Evolutionary conservation across 2,329 filamentous ascomycete species (phyloP).

Genomic region (Penicillium digitatum): DNA sequence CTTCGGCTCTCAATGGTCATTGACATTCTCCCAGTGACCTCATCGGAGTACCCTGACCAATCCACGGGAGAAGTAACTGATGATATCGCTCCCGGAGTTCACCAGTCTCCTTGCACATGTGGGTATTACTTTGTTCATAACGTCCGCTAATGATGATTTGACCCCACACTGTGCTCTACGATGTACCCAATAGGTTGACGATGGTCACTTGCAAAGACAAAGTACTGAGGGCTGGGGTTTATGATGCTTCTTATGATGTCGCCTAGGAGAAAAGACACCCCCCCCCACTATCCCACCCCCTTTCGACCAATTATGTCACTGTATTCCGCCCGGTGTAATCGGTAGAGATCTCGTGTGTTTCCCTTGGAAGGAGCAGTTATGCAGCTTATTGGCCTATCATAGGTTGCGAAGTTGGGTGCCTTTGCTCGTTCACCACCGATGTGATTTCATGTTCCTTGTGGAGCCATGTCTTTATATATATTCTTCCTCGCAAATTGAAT

Average conservation of each 20-base stretch:
- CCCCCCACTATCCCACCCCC: background rate
- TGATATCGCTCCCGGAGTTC: conserved; percentile 4
- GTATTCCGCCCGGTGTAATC: conserved; percentile 5
- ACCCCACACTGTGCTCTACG: background rate
- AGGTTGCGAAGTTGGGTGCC: background rate
- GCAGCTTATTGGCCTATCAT: conserved; percentile 13
- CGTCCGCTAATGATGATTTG: conserved; percentile 6
- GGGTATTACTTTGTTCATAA: conserved; percentile 16
- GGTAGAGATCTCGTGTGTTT: conserved; percentile 7
- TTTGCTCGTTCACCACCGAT: conserved; percentile 15
- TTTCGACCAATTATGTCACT: conserved; percentile 27
- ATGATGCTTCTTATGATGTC: conserved; percentile 20
- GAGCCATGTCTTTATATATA: conserved; percentile 13
- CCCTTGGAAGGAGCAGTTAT: conserved; percentile 10
- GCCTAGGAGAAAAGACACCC: conserved; percentile 1
- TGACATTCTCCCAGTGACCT: conserved; percentile 25
- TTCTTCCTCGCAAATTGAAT: conserved; percentile 1
- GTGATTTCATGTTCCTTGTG: conserved; percentile 16
- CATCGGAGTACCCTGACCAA: conserved; percentile 13
- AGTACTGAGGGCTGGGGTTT: background rate
- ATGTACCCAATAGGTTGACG: background rate
- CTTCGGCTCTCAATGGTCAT: conserved; percentile 10
- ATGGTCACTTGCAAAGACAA: background rate
- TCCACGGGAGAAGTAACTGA: conserved; percentile 11
- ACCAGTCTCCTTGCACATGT: conserved; percentile 16